Conservation (phyloP, 176 grass and related monocot species). For the Metroxylon sagu region DNA sequence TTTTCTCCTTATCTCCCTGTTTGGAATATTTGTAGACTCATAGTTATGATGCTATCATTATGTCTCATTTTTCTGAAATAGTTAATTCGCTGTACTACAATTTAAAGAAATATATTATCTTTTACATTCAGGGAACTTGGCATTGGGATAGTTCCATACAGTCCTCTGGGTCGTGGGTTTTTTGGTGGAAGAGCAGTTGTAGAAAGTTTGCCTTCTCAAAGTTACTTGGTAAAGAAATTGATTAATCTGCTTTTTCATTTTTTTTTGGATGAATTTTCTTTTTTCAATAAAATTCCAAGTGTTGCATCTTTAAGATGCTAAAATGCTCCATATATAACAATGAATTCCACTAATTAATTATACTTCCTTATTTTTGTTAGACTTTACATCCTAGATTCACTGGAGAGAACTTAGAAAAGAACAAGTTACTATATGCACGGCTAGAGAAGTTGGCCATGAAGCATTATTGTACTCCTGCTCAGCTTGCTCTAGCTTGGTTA, state of each 20-base stretch:
- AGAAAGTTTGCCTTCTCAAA: slow-evolving; percentile 39
- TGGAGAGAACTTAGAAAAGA: slow-evolving; percentile 68
- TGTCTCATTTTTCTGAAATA: too few species aligned
- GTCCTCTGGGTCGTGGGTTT: slow-evolving; percentile 74
- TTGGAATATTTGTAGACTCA: too few species aligned
- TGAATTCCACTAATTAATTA: not conserved
- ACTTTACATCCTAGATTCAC: slow-evolving; percentile 47
- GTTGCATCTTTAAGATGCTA: too few species aligned
- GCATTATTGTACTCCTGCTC: slow-evolving; percentile 51
- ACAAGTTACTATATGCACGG: slow-evolving; percentile 49
- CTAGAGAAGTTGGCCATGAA: slow-evolving; percentile 41
- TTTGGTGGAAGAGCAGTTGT: slow-evolving; percentile 65
- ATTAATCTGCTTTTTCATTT: too few species aligned
- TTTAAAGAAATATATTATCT: not conserved
- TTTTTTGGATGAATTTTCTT: too few species aligned
- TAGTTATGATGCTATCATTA: too few species aligned
- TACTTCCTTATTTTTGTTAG: slow-evolving; percentile 20
- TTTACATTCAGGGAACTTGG: slow-evolving; percentile 53
- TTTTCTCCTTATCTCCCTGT: too few species aligned
- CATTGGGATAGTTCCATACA: slow-evolving; percentile 87
- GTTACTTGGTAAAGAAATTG: slow-evolving; percentile 40
- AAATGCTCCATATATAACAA: too few species aligned
- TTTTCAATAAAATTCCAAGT: too few species aligned
- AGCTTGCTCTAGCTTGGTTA: slow-evolving; percentile 64
- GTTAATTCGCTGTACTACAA: too few species aligned